These are phyloP conservation scores for Coleophoma cylindrospora DNA, from an alignment of 2,329 filamentous ascomycete genomes.

Conservation along the genomic window DNA sequence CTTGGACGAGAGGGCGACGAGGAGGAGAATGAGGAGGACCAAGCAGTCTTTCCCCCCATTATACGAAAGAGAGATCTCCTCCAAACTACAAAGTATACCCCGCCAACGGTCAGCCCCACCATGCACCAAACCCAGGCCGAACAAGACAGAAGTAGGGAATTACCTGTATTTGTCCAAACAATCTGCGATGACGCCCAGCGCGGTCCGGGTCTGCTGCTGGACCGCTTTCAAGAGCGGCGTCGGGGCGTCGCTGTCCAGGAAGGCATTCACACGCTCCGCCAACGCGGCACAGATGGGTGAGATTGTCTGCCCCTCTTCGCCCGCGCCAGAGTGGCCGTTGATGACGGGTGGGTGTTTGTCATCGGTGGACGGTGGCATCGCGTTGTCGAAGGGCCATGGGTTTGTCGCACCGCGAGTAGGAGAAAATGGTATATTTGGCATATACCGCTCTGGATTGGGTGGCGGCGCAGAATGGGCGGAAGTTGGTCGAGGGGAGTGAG, in stretches of 20 bases:
- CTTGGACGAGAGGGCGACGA: constrained; percentile 29
- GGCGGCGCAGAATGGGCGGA: no score
- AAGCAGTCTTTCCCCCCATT: constrained; percentile 98
- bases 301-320: constrained; percentile 12
- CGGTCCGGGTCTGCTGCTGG: constrained; percentile 69
- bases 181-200: constrained; percentile 68
- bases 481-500: no score
- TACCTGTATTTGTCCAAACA: constrained; percentile 74
- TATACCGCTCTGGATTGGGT: no score
- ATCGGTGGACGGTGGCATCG: constrained; percentile 19
- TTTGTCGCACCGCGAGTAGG: not conserved
- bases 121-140: no score
- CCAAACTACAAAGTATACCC: constrained; percentile 44
- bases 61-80: constrained; percentile 84
- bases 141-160: constrained; percentile 22
- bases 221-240: constrained; percentile 30
- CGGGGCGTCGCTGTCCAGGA: constrained; percentile 19
- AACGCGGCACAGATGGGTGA: constrained; percentile 19
- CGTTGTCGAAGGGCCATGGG: constrained; percentile 19
- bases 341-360: constrained; percentile 6
- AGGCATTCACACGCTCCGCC: constrained; percentile 19
- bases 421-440: no score
- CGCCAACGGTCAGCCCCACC: not conserved
- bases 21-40: constrained; percentile 80
- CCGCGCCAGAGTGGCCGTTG: constrained; percentile 7